Percentiles rank a stretch among this genome's conserved stretches.
phyloP scores from a whole-genome alignment of 2,329 filamentous ascomycete species.

The Nemania abortiva region DNA sequence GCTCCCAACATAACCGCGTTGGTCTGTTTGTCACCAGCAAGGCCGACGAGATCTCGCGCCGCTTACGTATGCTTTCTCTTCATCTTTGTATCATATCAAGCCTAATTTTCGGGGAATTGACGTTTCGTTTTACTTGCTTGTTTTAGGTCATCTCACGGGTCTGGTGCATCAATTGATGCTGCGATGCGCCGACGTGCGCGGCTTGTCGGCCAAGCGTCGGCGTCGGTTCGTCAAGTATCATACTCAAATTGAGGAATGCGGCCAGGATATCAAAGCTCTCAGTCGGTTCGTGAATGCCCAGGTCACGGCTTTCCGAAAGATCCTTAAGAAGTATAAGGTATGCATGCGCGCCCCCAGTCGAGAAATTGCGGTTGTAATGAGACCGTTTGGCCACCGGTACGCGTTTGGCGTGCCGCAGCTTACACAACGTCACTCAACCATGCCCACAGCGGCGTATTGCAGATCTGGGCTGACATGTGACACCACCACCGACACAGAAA shows the following conservation, averaged over 20 bases:
- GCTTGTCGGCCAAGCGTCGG: slow-evolving; percentile 60
- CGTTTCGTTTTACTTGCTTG: slow-evolving; percentile 2
- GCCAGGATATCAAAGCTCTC: slow-evolving; percentile 77
- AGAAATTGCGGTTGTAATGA: slow-evolving; percentile 1
- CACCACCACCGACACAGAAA: slow-evolving; percentile 64
- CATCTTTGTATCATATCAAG: neutral
- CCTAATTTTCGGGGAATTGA: slow-evolving; percentile 9
- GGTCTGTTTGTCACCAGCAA: slow-evolving; percentile 84
- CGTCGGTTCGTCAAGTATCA: slow-evolving; percentile 67
- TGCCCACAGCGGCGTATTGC: slow-evolving; percentile 24
- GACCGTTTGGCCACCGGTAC: neutral
- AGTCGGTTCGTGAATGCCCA: slow-evolving; percentile 77
- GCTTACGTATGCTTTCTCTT: slow-evolving; percentile 66
- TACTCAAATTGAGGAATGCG: slow-evolving; percentile 66
- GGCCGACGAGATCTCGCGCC: slow-evolving; percentile 78
- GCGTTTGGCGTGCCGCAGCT: neutral
- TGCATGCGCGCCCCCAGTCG: slow-evolving; percentile 31
- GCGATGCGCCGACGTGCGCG: slow-evolving; percentile 56
- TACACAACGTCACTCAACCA: slow-evolving; percentile 1
- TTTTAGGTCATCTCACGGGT: slow-evolving; percentile 62
- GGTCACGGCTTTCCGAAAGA: slow-evolving; percentile 81
- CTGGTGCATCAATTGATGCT: slow-evolving; percentile 62
- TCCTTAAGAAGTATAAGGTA: slow-evolving; percentile 85
- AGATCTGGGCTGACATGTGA: slow-evolving; percentile 33
- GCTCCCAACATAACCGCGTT: slow-evolving; percentile 80